phyloP scores from a whole-genome alignment of 306 rosid species.

The Fagus sylvatica region DNA sequence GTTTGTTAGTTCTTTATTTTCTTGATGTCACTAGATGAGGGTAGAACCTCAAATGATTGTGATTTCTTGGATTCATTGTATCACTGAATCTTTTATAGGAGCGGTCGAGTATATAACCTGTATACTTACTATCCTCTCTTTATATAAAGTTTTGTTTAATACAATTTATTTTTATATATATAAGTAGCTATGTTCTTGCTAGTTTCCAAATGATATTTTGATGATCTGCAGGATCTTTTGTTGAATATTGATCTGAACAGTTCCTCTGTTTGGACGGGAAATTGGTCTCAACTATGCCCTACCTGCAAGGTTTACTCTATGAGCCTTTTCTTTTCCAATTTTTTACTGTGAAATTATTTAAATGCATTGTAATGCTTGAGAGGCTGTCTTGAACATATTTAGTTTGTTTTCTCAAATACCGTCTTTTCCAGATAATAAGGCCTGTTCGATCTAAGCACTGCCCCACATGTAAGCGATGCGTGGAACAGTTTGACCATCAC shows the following conservation, averaged over 20 bases:
- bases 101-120: too few species aligned
- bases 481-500: constrained; percentile 97
- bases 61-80: too few species aligned
- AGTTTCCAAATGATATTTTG: constrained; percentile 21
- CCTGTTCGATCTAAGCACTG: constrained; percentile 97
- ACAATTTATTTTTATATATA: too few species aligned
- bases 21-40: too few species aligned
- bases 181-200: neutral
- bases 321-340: constrained; percentile 15
- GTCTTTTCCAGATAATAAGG: constrained; percentile 74
- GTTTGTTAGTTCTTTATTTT: too few species aligned
- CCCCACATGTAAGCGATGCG: constrained; percentile 86
- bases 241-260: constrained; percentile 74
- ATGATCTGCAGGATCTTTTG: constrained; percentile 70
- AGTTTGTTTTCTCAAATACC: constrained; percentile 36
- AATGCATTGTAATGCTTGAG: constrained; percentile 9
- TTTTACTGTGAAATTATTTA: neutral
- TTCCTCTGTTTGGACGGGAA: constrained; percentile 81
- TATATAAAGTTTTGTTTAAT: too few species aligned
- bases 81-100: too few species aligned
- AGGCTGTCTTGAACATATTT: neutral
- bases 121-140: too few species aligned
- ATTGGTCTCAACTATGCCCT: constrained; percentile 99
- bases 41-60: too few species aligned
- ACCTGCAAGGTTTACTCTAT: constrained; percentile 82